Evolutionary conservation across 1,284 basidiomycete genomes (phyloP), one percentile per base, ranked within the genome.

Genomic region (Stygiomarasmius scandens): DNA sequence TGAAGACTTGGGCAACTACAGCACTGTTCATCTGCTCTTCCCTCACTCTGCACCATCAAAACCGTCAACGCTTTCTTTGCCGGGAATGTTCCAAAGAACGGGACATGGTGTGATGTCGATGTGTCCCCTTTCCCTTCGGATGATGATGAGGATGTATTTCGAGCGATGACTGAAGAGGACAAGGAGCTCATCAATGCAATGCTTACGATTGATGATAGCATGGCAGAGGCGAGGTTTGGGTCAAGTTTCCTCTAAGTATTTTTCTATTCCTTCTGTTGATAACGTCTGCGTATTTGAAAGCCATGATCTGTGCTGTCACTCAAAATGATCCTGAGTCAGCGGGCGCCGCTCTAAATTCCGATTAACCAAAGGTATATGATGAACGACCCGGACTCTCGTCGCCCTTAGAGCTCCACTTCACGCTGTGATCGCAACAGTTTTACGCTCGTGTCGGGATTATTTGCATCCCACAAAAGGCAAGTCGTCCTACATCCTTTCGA

Each of bases 101-200:
- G 66, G 24, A 68, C 64, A 12, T 52, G 58, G n/a, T 66, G 65
- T 45, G 25, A 29, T 10, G 58, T 53, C 20, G 58, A 59, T 44
- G 38, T 47, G 22, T 32, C 38, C 22, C 57, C 59, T 8, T 61
- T 63, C 48, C 53, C 61, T 45, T 49, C 49, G 23, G 49, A 49
- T 4, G 55, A 57, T 16, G 41, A 25, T 19, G 52, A 50, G 9
- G n/a, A 22, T n/a, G 12, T 34, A 16, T n/a, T 57, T 19, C 20
- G 49, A 38, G 14, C 12, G n/a, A 44, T 58, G 23, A 24, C 14
- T 10, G 46, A 9, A 16, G 59, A 60, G 19, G 59, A 60, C 32
- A 41, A 8, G n/a, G 62, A 65, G 47, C 54, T 74, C 34, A 57
- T 64, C 54, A 64, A 65, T 51, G 64, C 68, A 46, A 65, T 65